A percentile compares a stretch with the other conserved stretches of the same genome.
Conservation (phyloP, 2,329 filamentous ascomycete genomes). For the Stenocarpella maydis region DNA sequence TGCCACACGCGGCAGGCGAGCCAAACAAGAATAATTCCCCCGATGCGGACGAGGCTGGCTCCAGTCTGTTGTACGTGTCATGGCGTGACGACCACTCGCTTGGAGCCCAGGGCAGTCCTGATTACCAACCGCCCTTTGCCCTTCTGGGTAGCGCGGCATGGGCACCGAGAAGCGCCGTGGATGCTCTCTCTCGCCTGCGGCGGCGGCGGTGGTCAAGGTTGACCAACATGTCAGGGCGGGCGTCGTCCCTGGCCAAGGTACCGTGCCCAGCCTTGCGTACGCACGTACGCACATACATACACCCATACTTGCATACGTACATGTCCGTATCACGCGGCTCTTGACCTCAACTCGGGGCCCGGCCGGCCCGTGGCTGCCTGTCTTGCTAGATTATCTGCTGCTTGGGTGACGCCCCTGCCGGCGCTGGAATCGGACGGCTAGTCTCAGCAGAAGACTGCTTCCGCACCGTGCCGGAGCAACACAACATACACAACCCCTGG, state of each 20-base stretch:
- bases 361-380: neutral
- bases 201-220: neutral
- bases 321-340: neutral
- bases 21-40: neutral
- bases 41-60: neutral
- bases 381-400: neutral
- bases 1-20: neutral
- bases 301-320: neutral
- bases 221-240: no score
- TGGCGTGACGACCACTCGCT: no score
- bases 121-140: neutral
- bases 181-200: neutral
- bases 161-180: slow-evolving; percentile 13
- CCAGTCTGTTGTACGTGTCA: neutral
- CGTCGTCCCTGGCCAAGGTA: no score
- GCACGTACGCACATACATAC: no score
- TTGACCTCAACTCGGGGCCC: neutral
- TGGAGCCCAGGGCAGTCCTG: no score
- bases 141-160: neutral
- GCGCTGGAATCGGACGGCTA: slow-evolving; percentile 1
- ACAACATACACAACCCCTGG: neutral
- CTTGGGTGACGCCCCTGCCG: neutral
- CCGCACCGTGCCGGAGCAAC: slow-evolving; percentile 3
- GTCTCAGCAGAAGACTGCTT: neutral
- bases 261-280: no score